Conservation (phyloP, 805 yeast species). For the Candida piceae region DNA sequence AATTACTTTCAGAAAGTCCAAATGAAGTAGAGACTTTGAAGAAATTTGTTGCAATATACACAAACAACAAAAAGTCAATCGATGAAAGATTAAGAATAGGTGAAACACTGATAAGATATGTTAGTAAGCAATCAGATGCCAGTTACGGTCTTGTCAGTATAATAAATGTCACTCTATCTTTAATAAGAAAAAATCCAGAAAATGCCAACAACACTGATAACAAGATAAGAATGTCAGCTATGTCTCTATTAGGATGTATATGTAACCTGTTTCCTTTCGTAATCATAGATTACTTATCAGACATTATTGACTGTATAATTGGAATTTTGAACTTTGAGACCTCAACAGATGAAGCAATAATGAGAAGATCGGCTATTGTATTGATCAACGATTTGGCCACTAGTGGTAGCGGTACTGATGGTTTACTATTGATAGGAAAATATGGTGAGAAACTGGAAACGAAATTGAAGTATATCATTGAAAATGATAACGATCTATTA, state of each 20-base stretch:
- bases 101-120: conserved; percentile 64
- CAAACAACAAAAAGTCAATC: conserved; percentile 23
- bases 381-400: conserved; percentile 57
- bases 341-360: conserved; percentile 38
- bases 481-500: conserved; percentile 51
- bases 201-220: conserved; percentile 36
- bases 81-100: conserved; percentile 79
- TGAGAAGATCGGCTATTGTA: conserved; percentile 74
- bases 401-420: conserved; percentile 31
- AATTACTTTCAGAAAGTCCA: conserved; percentile 42
- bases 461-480: conserved; percentile 38
- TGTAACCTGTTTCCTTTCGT: conserved; percentile 57
- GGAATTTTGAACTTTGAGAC: conserved; percentile 66
- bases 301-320: conserved; percentile 68
- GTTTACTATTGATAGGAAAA: conserved; percentile 44
- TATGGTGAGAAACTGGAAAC: conserved; percentile 40
- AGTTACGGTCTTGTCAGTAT: conserved; percentile 40
- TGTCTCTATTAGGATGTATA: conserved; percentile 76
- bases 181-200: conserved; percentile 11
- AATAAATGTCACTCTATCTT: conserved; percentile 37
- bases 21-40: conserved; percentile 6
- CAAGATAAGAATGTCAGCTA: conserved; percentile 74
- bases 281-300: conserved; percentile 40
- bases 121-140: too few species aligned
- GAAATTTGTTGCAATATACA: conserved; percentile 10